A percentile compares a stretch with the other conserved stretches of the same genome.
phyloP scores from a whole-genome alignment of 2,329 filamentous ascomycete genomes.

The Ceratocystis papillata region DNA sequence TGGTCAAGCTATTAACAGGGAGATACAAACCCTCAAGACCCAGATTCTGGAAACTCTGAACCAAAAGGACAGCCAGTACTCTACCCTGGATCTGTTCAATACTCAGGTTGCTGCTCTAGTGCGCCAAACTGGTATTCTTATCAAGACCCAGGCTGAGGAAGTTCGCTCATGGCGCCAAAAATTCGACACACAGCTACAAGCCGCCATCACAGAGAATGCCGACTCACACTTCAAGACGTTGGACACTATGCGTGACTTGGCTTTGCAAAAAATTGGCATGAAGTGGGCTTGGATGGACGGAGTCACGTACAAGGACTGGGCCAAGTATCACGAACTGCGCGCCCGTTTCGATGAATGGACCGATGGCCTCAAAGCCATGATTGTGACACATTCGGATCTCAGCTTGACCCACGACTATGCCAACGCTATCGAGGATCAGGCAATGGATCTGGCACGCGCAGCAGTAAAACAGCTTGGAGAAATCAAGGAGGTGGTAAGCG shows the following conservation, averaged over 20 bases:
- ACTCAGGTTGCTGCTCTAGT: slow-evolving; percentile 40
- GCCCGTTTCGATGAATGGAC: slow-evolving; percentile 76
- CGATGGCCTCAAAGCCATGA: slow-evolving; percentile 64
- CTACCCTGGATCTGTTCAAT: slow-evolving; percentile 36
- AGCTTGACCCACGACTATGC: slow-evolving; percentile 55
- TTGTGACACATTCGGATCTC: slow-evolving; percentile 62
- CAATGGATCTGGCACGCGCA: slow-evolving; percentile 67
- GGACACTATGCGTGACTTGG: slow-evolving; percentile 69
- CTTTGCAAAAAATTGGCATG: slow-evolving; percentile 85
- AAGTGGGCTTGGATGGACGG: slow-evolving; percentile 93
- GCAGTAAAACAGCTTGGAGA: slow-evolving; percentile 69
- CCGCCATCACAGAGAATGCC: slow-evolving; percentile 60
- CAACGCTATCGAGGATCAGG: slow-evolving; percentile 61
- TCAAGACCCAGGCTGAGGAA: slow-evolving; percentile 67
- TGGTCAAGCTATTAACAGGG: slow-evolving; percentile 52
- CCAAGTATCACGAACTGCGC: slow-evolving; percentile 83
- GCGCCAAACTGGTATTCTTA: slow-evolving; percentile 55
- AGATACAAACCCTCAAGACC: slow-evolving; percentile 54
- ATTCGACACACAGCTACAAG: slow-evolving; percentile 59
- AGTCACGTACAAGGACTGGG: slow-evolving; percentile 94
- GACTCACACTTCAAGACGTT: slow-evolving; percentile 72
- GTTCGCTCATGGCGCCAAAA: slow-evolving; percentile 65
- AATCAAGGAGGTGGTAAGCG: slow-evolving; percentile 72
- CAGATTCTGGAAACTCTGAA: slow-evolving; percentile 48
- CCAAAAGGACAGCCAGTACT: slow-evolving; percentile 39